Conservation (phyloP, 106 monocot genomes). For the Hemerocallis citrina region DNA sequence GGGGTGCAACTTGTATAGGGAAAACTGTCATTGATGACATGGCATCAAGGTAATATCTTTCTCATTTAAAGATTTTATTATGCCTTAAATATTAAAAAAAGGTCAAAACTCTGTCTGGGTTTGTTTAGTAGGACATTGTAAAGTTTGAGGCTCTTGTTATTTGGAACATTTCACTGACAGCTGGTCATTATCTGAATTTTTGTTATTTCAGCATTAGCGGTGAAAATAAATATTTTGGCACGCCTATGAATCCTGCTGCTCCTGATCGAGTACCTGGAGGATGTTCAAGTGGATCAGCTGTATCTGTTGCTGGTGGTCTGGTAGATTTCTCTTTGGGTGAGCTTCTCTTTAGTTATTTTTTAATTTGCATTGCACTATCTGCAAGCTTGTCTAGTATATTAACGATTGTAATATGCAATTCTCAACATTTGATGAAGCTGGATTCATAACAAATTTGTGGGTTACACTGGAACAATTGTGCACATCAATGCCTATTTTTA, state of each 20-base stretch:
- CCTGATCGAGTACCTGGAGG: constrained; percentile 78
- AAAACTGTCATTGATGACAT: constrained; percentile 93
- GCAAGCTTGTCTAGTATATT: not conserved
- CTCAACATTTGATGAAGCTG: not conserved
- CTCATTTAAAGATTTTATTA: not conserved
- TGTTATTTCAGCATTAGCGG: constrained; percentile 63
- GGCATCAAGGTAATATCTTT: constrained; percentile 54
- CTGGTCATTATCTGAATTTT: not conserved
- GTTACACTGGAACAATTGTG: not conserved
- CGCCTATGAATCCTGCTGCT: constrained; percentile 68
- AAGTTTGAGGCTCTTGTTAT: too few species aligned
- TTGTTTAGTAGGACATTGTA: too few species aligned
- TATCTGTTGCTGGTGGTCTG: constrained; percentile 64
- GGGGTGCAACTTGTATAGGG: constrained; percentile 79
- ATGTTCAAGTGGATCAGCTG: constrained; percentile 90
- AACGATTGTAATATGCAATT: not conserved
- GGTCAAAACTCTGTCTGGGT: too few species aligned
- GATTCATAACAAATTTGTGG: not conserved
- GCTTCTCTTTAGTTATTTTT: constrained; percentile 3
- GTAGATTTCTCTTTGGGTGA: constrained; percentile 90
- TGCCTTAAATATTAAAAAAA: too few species aligned
- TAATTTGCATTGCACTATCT: not conserved
- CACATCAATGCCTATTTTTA: not conserved
- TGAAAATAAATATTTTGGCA: constrained; percentile 77
- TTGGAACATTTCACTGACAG: not conserved